Conservation (phyloP, 805 yeast genomes). For the Schwanniomyces yamadae region DNA sequence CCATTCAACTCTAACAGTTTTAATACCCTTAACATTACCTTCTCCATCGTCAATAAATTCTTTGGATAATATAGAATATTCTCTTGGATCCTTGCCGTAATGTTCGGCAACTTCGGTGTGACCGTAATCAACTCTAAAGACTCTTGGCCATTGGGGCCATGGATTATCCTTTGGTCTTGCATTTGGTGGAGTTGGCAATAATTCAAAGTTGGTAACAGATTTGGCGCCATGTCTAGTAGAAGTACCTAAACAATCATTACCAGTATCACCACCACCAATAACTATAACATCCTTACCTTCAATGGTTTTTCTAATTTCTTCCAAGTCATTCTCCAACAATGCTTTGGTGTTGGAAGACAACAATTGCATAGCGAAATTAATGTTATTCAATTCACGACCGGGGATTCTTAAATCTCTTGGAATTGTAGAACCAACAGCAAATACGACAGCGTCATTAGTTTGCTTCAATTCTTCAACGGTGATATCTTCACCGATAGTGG, state of each 20-base stretch:
- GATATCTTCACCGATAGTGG: conserved; percentile 83
- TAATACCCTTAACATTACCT: conserved; percentile 92
- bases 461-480: conserved; percentile 65
- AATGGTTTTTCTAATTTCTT: conserved; percentile 65
- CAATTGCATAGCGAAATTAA: conserved; percentile 92
- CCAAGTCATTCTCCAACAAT: conserved; percentile 75
- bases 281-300: conserved; percentile 91
- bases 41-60: conserved; percentile 94
- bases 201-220: conserved; percentile 90
- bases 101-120: conserved; percentile 93
- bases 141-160: conserved; percentile 99
- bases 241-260: conserved; percentile 98
- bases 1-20: conserved; percentile 98
- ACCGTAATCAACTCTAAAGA: conserved; percentile 97
- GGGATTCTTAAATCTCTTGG: conserved; percentile 94
- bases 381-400: conserved; percentile 86
- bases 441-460: conserved; percentile 76
- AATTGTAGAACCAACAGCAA: conserved; percentile 93
- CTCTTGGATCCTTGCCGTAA: conserved; percentile 97
- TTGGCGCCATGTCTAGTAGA: conserved; percentile 96
- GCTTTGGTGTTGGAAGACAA: conserved; percentile 88
- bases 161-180: conserved; percentile 92
- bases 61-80: conserved; percentile 90
- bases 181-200: conserved; percentile 87
- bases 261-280: conserved; percentile 99